Evolutionary conservation across 805 yeast genomes (phyloP).

Genomic region (Metschnikowia orientalis): DNA sequence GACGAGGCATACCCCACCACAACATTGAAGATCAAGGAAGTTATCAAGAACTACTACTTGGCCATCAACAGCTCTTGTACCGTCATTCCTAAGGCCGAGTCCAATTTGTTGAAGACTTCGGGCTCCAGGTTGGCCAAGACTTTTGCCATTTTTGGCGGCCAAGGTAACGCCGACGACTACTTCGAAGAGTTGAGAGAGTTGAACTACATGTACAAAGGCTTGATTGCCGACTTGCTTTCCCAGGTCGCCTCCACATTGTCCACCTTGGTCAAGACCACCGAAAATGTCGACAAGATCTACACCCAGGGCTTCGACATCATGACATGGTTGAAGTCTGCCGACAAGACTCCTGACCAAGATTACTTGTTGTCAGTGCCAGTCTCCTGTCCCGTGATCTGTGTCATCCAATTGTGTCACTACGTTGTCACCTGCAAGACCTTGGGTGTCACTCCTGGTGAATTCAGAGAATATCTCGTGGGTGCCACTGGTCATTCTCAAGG

Average conservation of each 20-base stretch:
- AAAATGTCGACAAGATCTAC: slow-evolving; percentile 79
- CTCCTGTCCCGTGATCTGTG: slow-evolving; percentile 95
- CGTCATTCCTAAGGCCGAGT: slow-evolving; percentile 21
- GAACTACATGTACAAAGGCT: slow-evolving; percentile 69
- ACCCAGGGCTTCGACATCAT: slow-evolving; percentile 90
- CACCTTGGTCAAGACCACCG: slow-evolving; percentile 62
- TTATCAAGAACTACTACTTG: slow-evolving; percentile 73
- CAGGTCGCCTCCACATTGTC: slow-evolving; percentile 67
- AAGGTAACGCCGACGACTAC: slow-evolving; percentile 97
- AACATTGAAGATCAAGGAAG: slow-evolving; percentile 60
- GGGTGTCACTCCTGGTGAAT: slow-evolving; percentile 86
- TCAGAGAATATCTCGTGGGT: slow-evolving; percentile 64
- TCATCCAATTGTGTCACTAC: slow-evolving; percentile 91
- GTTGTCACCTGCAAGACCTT: slow-evolving; percentile 80
- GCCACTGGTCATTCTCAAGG: slow-evolving; percentile 91
- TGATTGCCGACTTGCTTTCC: slow-evolving; percentile 66
- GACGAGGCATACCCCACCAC: slow-evolving; percentile 63
- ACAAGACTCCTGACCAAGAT: slow-evolving; percentile 83
- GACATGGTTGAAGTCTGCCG: slow-evolving; percentile 82
- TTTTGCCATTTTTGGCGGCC: slow-evolving; percentile 95
- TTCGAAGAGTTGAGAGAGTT: slow-evolving; percentile 92
- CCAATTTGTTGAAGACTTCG: slow-evolving; percentile 61
- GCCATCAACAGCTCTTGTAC: slow-evolving; percentile 30
- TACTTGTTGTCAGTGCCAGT: slow-evolving; percentile 88
- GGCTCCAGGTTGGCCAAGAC: slow-evolving; percentile 54